phyloP scores from a whole-genome alignment of 129 eudicot species.

The Artemisia tridentata region DNA sequence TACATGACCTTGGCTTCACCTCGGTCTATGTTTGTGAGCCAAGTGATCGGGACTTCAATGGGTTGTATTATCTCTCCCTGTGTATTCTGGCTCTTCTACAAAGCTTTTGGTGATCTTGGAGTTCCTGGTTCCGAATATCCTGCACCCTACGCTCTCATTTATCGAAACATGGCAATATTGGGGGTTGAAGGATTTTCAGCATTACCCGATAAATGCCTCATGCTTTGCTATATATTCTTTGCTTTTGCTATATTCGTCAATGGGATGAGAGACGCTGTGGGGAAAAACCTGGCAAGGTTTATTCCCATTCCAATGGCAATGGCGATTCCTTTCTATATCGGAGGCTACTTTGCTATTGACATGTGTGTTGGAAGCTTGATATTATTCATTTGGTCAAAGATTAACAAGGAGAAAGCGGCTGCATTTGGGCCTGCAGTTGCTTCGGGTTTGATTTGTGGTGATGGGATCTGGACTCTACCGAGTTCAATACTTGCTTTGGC shows the following conservation, averaged over 20 bases:
- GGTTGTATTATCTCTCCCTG: conserved; percentile 87
- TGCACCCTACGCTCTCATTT: conserved; percentile 72
- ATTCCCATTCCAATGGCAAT: conserved; percentile 97
- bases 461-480: conserved; percentile 92
- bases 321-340: conserved; percentile 92
- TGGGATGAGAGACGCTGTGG: conserved; percentile 55
- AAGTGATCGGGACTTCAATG: conserved; percentile 87
- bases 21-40: conserved; percentile 93
- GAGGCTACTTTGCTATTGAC: conserved; percentile 76
- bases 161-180: conserved; percentile 77
- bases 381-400: conserved; percentile 60
- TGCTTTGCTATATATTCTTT: conserved; percentile 65
- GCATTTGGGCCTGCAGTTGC: conserved; percentile 94
- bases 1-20: conserved; percentile 97
- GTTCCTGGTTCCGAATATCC: conserved; percentile 60
- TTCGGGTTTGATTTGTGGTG: conserved; percentile 97
- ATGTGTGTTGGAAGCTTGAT: conserved; percentile 97
- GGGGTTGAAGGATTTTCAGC: conserved; percentile 90
- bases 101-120: conserved; percentile 68
- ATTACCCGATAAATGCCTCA: conserved; percentile 74
- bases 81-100: conserved; percentile 90
- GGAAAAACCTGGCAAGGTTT: conserved; percentile 45
- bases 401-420: conserved; percentile 69
- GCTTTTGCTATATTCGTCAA: conserved; percentile 58
- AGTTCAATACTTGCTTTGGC: conserved; percentile 85